Percentiles rank a stretch among this genome's conserved stretches.
These are phyloP conservation scores for Aspergillus bombycis DNA, from an alignment of 2,329 filamentous ascomycete species.

Conservation along the genomic window DNA sequence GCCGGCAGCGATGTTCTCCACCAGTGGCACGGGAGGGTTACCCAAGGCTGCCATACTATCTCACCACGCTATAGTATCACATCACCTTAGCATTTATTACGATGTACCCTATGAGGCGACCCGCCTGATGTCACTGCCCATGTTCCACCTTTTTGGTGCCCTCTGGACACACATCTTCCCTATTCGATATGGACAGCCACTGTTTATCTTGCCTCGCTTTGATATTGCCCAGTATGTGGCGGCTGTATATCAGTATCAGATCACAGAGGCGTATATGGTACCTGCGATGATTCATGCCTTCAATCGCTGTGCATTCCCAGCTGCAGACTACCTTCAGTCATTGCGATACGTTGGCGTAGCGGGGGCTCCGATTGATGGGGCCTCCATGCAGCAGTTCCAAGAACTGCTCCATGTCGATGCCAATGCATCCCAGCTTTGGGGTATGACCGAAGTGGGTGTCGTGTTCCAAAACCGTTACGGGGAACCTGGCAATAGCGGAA, in stretches of 20 bases:
- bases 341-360: slow-evolving; percentile 52
- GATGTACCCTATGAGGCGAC: slow-evolving; percentile 45
- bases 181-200: slow-evolving; percentile 49
- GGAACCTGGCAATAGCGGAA: slow-evolving; percentile 47
- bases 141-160: slow-evolving; percentile 58
- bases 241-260: slow-evolving; percentile 44
- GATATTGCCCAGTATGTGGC: slow-evolving; percentile 45
- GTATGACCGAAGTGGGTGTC: slow-evolving; percentile 58
- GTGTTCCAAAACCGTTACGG: slow-evolving; percentile 45
- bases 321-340: slow-evolving; percentile 39
- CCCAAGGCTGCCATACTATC: slow-evolving; percentile 63
- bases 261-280: slow-evolving; percentile 54
- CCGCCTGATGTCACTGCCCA: slow-evolving; percentile 54
- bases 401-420: slow-evolving; percentile 45
- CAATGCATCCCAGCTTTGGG: slow-evolving; percentile 54
- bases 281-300: slow-evolving; percentile 49
- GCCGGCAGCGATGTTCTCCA: slow-evolving; percentile 55
- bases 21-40: slow-evolving; percentile 62
- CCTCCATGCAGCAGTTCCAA: slow-evolving; percentile 45
- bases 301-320: slow-evolving; percentile 31
- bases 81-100: slow-evolving; percentile 47
- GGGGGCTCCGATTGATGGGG: slow-evolving; percentile 52
- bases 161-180: slow-evolving; percentile 52
- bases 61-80: slow-evolving; percentile 61
- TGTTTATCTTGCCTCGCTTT: slow-evolving; percentile 54